phyloP scores from a whole-genome alignment of 2,329 filamentous ascomycete genomes.

The Colletotrichum trifolii region DNA sequence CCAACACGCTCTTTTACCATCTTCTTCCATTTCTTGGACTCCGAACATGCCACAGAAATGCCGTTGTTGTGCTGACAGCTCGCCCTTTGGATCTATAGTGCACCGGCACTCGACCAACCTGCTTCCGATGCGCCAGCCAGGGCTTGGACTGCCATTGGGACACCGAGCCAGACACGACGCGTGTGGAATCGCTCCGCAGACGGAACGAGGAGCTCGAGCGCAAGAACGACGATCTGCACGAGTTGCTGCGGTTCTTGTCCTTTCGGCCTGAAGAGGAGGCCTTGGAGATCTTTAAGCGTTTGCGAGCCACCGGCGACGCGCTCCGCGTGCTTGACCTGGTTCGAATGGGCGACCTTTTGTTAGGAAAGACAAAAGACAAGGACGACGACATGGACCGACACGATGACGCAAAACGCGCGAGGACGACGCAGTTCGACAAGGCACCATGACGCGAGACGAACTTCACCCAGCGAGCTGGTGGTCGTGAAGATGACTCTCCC shows the following conservation, averaged over 20 bases:
- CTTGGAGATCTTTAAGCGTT: constrained; percentile 14
- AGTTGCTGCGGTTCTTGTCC: constrained; percentile 4
- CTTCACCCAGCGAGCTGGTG: no score
- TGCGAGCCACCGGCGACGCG: constrained; percentile 22
- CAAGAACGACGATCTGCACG: constrained; percentile 24
- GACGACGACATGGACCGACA: neutral
- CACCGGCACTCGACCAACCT: constrained; percentile 29
- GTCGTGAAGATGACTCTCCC: no score
- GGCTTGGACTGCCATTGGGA: constrained; percentile 27
- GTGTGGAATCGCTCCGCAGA: constrained; percentile 10
- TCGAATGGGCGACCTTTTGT: constrained; percentile 12
- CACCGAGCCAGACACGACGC: constrained; percentile 29
- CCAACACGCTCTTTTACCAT: no score
- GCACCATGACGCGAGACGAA: no score
- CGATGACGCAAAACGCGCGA: neutral
- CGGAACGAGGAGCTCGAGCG: constrained; percentile 16
- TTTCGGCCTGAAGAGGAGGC: constrained; percentile 15
- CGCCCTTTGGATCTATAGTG: neutral
- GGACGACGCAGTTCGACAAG: no score
- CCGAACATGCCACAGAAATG: neutral
- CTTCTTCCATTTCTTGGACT: no score
- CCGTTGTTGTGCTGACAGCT: neutral
- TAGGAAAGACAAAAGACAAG: neutral
- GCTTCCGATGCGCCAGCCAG: constrained; percentile 22
- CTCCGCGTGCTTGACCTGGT: constrained; percentile 20